Conservation (phyloP, 257 asterid species). For the Linaria vulgaris region DNA sequence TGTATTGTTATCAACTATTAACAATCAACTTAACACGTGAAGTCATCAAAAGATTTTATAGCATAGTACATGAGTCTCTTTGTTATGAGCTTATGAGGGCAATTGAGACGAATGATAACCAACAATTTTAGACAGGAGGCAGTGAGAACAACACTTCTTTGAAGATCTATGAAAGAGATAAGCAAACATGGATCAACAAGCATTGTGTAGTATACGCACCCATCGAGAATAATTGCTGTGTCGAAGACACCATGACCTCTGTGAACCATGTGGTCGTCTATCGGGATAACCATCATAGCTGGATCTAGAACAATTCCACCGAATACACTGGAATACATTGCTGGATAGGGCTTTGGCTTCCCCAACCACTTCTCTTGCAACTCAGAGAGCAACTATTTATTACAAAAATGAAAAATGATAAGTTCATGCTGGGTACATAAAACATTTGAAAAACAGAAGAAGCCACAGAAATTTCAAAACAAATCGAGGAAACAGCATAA, state of each 20-base stretch:
- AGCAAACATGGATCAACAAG: background rate
- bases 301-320: slow-evolving; percentile 91
- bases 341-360: slow-evolving; percentile 72
- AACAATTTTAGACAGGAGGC: background rate
- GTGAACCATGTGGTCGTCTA: slow-evolving; percentile 95
- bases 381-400: slow-evolving; percentile 57
- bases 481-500: background rate
- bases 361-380: slow-evolving; percentile 72
- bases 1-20: slow-evolving; percentile 1
- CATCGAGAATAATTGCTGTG: slow-evolving; percentile 64
- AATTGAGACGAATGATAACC: too few species aligned
- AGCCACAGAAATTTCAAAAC: background rate
- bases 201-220: slow-evolving; percentile 37
- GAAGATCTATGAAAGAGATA: background rate
- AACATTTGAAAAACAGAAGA: background rate
- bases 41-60: too few species aligned
- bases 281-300: slow-evolving; percentile 84
- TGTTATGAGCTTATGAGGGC: too few species aligned
- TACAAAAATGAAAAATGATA: slow-evolving; percentile 6
- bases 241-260: slow-evolving; percentile 97
- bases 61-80: too few species aligned
- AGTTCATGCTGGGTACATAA: background rate
- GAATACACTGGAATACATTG: slow-evolving; percentile 79
- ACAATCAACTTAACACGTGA: background rate
- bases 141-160: background rate